Evolutionary conservation across 1,284 basidiomycete species (phyloP).

Genomic region (Ustilago loliicola): DNA sequence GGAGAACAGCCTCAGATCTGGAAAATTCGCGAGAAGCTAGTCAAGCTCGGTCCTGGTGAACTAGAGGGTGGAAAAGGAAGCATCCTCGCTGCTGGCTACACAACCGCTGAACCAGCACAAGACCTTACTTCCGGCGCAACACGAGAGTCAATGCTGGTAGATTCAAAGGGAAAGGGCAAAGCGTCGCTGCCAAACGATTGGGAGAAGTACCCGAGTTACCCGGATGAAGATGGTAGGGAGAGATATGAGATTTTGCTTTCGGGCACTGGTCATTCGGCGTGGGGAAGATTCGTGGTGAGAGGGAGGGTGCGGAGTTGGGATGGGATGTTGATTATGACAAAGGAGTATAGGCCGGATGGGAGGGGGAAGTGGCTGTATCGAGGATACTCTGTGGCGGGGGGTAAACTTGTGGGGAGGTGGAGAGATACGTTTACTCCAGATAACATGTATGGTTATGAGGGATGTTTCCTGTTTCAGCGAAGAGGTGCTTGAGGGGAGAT

Average conservation of each 20-base stretch:
- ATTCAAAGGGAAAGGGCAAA: slow-evolving; percentile 43
- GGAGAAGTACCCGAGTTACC: slow-evolving; percentile 41
- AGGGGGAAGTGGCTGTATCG: slow-evolving; percentile 74
- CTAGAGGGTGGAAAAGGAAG: slow-evolving; percentile 43
- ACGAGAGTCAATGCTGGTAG: neutral
- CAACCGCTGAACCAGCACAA: slow-evolving; percentile 9
- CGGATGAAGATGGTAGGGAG: slow-evolving; percentile 47
- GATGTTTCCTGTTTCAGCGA: slow-evolving; percentile 54
- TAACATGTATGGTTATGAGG: slow-evolving; percentile 70
- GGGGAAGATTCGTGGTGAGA: slow-evolving; percentile 73
- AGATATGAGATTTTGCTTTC: slow-evolving; percentile 72
- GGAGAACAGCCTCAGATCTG: slow-evolving; percentile 75
- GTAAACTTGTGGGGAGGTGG: slow-evolving; percentile 69
- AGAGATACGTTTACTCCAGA: slow-evolving; percentile 71
- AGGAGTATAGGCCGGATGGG: slow-evolving; percentile 73
- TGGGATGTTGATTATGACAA: slow-evolving; percentile 73
- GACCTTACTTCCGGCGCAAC: neutral
- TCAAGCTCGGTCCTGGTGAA: slow-evolving; percentile 56
- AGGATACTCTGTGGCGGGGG: slow-evolving; percentile 70
- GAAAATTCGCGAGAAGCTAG: slow-evolving; percentile 73
- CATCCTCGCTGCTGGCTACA: slow-evolving; percentile 45
- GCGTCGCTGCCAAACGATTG: slow-evolving; percentile 41
- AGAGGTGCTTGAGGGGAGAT: slow-evolving; percentile 18
- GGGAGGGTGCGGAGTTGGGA: slow-evolving; percentile 74
- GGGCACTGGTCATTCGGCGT: slow-evolving; percentile 74